Percentiles rank a stretch among this genome's conserved stretches.
phyloP scores from a whole-genome alignment of 2,329 filamentous ascomycete genomes.

The Penicillium sp. region DNA sequence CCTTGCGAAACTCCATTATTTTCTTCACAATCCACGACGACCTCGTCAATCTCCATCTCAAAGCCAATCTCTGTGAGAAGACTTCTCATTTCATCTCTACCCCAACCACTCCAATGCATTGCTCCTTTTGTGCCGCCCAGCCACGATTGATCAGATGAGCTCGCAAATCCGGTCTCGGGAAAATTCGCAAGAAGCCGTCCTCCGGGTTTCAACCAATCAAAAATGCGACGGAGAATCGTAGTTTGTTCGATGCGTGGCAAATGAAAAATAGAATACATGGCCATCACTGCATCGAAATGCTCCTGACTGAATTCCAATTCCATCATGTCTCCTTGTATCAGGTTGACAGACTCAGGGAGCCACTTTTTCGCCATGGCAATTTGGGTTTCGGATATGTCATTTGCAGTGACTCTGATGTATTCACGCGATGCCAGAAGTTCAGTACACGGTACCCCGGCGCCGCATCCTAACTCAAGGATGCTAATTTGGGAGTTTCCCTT shows the following conservation, averaged over 20 bases:
- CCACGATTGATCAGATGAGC: constrained; percentile 28
- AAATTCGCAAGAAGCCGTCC: constrained; percentile 55
- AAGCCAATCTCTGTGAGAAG: constrained; percentile 28
- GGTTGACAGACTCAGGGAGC: constrained; percentile 24
- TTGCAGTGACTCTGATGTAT: constrained; percentile 38
- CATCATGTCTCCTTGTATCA: constrained; percentile 47
- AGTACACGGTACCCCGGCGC: constrained; percentile 40
- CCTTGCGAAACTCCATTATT: constrained; percentile 11
- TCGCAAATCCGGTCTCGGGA: constrained; percentile 25
- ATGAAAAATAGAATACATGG: constrained; percentile 58
- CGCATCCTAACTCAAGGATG: constrained; percentile 46
- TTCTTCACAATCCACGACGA: constrained; percentile 25
- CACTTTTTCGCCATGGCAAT: constrained; percentile 36
- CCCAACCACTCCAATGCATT: constrained; percentile 47
- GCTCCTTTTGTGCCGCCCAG: constrained; percentile 32
- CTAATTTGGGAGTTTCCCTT: background rate
- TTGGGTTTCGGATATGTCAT: constrained; percentile 46
- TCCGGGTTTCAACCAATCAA: constrained; percentile 53
- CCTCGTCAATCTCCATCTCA: constrained; percentile 23
- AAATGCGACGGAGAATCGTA: constrained; percentile 47
- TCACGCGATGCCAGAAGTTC: constrained; percentile 19
- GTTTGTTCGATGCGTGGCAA: constrained; percentile 54
- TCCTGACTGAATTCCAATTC: constrained; percentile 33
- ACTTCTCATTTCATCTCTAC: constrained; percentile 32
- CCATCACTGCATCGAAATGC: constrained; percentile 52